phyloP scores from a whole-genome alignment of 2,329 filamentous ascomycete genomes.

The Colletotrichum viniferum region DNA sequence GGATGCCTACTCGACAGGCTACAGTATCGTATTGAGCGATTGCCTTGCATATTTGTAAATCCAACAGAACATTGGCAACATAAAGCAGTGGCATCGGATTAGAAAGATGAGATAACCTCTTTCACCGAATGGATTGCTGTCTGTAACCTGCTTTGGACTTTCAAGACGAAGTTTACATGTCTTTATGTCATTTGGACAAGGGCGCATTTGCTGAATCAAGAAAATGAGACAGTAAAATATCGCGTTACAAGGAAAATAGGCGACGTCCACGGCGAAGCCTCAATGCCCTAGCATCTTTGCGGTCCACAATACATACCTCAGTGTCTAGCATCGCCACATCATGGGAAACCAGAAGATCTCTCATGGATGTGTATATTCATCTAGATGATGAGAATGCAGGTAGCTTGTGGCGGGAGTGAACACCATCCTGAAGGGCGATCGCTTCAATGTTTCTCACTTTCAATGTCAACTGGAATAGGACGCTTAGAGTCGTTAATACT shows the following conservation, averaged over 20 bases:
- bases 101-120: neutral
- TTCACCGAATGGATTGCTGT: rapidly evolving
- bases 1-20: neutral
- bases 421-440: neutral
- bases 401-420: too few relatives aligned
- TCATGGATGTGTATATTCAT: too few relatives aligned
- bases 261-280: neutral
- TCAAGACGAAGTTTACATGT: rapidly evolving
- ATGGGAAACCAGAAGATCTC: too few relatives aligned
- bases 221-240: rapidly evolving
- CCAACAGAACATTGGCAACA: neutral
- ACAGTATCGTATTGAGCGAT: rapidly evolving
- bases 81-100: neutral
- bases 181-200: rapidly evolving
- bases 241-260: neutral
- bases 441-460: neutral
- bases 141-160: neutral
- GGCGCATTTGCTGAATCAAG: rapidly evolving
- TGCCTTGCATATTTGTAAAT: neutral
- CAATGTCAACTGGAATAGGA: rapidly evolving
- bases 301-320: too few relatives aligned
- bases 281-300: too few relatives aligned
- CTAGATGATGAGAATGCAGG: too few relatives aligned
- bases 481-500: rapidly evolving
- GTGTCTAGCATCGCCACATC: too few relatives aligned